phyloP scores from a whole-genome alignment of 2,329 filamentous ascomycete species.

The Colletotrichum agaves region DNA sequence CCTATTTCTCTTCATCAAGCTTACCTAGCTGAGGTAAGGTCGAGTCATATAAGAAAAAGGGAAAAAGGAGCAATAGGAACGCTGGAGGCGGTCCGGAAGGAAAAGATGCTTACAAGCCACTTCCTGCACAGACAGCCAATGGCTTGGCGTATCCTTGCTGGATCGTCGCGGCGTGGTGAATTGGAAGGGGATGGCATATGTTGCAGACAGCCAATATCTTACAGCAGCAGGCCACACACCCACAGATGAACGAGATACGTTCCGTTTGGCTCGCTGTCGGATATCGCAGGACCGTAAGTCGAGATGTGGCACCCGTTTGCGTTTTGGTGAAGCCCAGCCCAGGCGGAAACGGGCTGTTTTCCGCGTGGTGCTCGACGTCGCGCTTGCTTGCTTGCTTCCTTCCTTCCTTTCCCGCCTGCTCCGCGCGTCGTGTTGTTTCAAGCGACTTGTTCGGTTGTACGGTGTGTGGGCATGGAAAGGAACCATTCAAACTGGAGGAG shows the following conservation, averaged over 20 bases:
- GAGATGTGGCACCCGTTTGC: background rate
- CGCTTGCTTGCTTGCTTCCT: background rate
- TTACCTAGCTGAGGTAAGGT: slow-evolving; percentile 16
- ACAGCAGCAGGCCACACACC: slow-evolving; percentile 26
- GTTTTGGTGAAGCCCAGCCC: background rate
- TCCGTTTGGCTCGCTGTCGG: slow-evolving; percentile 3
- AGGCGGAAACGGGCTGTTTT: background rate
- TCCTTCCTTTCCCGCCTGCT: background rate
- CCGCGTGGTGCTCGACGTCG: background rate
- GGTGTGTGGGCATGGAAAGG: background rate
- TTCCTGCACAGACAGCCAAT: slow-evolving; percentile 32
- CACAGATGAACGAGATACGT: background rate
- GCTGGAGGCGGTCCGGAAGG: slow-evolving; percentile 4
- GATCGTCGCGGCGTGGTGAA: slow-evolving; percentile 31
- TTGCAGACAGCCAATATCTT: slow-evolving; percentile 36
- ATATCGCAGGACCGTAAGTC: background rate
- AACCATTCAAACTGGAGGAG: background rate
- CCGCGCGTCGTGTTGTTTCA: slow-evolving; percentile 5
- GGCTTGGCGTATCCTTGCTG: slow-evolving; percentile 16
- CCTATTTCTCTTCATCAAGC: background rate
- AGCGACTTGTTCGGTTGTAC: background rate
- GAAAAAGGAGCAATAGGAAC: slow-evolving; percentile 24
- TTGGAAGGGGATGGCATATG: slow-evolving; percentile 22
- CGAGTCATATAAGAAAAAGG: background rate
- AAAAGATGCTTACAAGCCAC: slow-evolving; percentile 31